Evolutionary conservation across 2,329 filamentous ascomycete species (phyloP).

Genomic region (Pestalotiopsis sp.): DNA sequence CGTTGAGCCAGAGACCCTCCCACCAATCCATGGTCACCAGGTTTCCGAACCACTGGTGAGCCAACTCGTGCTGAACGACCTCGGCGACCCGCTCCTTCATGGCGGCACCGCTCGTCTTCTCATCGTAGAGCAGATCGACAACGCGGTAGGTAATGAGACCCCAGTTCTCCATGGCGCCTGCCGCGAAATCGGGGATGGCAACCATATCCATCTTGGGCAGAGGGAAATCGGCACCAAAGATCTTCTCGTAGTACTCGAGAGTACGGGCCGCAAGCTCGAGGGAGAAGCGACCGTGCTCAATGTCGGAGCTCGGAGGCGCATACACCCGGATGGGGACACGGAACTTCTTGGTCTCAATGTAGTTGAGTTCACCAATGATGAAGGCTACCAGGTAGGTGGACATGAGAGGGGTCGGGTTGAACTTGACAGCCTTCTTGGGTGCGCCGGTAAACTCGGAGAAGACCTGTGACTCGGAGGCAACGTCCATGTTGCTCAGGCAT

Average conservation of each 20-base stretch:
- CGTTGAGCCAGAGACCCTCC: slow-evolving; percentile 96
- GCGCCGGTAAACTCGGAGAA: slow-evolving; percentile 60
- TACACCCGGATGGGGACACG: slow-evolving; percentile 92
- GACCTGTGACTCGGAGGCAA: slow-evolving; percentile 75
- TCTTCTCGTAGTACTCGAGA: slow-evolving; percentile 91
- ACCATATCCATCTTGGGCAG: slow-evolving; percentile 96
- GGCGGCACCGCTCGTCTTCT: slow-evolving; percentile 85
- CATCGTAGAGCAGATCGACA: slow-evolving; percentile 86
- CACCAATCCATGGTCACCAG: slow-evolving; percentile 98
- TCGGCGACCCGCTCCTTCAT: slow-evolving; percentile 93
- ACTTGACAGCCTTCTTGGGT: slow-evolving; percentile 83
- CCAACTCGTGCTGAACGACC: slow-evolving; percentile 94
- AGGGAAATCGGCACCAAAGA: slow-evolving; percentile 84
- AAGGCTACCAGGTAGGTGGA: slow-evolving; percentile 95
- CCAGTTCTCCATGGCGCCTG: slow-evolving; percentile 99
- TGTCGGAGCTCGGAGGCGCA: slow-evolving; percentile 84
- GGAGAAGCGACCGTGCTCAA: slow-evolving; percentile 88
- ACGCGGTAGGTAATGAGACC: slow-evolving; percentile 93
- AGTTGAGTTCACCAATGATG: slow-evolving; percentile 90
- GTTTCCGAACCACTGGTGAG: slow-evolving; percentile 98
- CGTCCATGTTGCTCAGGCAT: slow-evolving; percentile 96
- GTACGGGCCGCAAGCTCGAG: slow-evolving; percentile 87
- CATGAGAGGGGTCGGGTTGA: slow-evolving; percentile 91
- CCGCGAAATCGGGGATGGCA: slow-evolving; percentile 92
- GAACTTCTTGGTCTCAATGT: slow-evolving; percentile 89